Evolutionary conservation across 2,329 filamentous ascomycete genomes (phyloP).

Genomic region (Clonostachys rhizophaga): DNA sequence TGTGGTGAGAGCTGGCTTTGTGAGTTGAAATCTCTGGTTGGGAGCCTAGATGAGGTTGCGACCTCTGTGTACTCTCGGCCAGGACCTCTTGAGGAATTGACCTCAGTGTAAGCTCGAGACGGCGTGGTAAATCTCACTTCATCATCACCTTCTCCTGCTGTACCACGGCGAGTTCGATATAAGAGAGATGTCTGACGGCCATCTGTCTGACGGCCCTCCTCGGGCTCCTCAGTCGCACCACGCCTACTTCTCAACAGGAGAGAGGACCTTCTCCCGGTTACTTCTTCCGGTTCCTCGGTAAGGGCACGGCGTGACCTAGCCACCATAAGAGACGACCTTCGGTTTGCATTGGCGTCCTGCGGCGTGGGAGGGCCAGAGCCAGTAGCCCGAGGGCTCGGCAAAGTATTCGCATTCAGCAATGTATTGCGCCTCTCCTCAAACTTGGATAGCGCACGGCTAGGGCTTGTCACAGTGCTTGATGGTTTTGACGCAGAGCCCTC

Average conservation of each 20-base stretch:
- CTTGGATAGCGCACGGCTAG: conserved; percentile 38
- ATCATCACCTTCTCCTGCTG: conserved; percentile 43
- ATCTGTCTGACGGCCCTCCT: conserved; percentile 34
- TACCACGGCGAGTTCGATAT: conserved; percentile 38
- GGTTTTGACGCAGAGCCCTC: conserved; percentile 30
- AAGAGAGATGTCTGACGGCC: conserved; percentile 36
- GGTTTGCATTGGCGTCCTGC: conserved; percentile 25
- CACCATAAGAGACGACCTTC: conserved; percentile 50
- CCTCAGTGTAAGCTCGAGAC: conserved; percentile 54
- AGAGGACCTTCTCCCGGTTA: conserved; percentile 37
- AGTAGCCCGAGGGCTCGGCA: conserved; percentile 38
- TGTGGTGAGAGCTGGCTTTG: conserved; percentile 22
- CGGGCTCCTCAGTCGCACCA: conserved; percentile 40
- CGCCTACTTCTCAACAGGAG: conserved; percentile 39
- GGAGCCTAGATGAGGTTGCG: conserved; percentile 6
- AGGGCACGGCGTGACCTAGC: conserved; percentile 38
- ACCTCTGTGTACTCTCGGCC: conserved; percentile 14
- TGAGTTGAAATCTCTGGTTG: conserved; percentile 15
- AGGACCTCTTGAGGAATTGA: conserved; percentile 28
- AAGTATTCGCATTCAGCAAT: conserved; percentile 35
- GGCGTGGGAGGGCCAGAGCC: conserved; percentile 31
- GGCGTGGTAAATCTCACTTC: conserved; percentile 48
- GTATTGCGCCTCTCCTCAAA: conserved; percentile 49
- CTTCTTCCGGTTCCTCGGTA: conserved; percentile 45
- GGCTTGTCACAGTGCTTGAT: conserved; percentile 25